phyloP scores from a whole-genome alignment of 768 basidiomycete genomes.

The Mycena albidolilacea region DNA sequence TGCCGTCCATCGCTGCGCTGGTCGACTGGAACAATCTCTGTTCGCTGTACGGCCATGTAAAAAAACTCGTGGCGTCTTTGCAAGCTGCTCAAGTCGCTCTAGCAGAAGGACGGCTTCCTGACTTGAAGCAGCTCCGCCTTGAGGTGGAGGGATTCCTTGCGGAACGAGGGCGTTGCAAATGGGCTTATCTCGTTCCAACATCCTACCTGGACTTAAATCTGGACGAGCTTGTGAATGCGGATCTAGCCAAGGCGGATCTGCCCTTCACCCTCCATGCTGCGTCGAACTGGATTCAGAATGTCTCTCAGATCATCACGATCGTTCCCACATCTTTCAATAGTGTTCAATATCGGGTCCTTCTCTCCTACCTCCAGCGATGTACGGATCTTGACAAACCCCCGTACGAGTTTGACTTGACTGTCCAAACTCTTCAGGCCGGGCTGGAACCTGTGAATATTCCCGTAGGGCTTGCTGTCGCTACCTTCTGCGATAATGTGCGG shows the following conservation, averaged over 20 bases:
- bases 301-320: conserved; percentile 16
- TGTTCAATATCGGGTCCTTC: conserved; percentile 34
- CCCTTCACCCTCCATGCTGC: not conserved
- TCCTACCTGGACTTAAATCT: conserved; percentile 10
- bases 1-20: conserved; percentile 36
- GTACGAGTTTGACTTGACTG: conserved; percentile 36
- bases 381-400: conserved; percentile 23
- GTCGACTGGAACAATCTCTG: conserved; percentile 38
- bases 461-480: conserved; percentile 16
- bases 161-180: conserved; percentile 26
- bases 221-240: conserved; percentile 15
- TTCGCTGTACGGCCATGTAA: conserved; percentile 34
- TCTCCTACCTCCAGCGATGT: conserved; percentile 33
- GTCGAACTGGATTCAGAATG: conserved; percentile 22
- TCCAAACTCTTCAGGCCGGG: conserved; percentile 18
- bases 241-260: not conserved
- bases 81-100: not conserved
- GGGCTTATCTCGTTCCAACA: conserved; percentile 31
- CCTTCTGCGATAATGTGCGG: conserved; percentile 25
- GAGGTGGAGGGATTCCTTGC: conserved; percentile 26
- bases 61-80: conserved; percentile 8
- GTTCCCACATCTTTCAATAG: conserved; percentile 30
- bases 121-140: not conserved
- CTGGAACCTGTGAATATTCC: conserved; percentile 29
- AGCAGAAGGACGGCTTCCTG: not conserved